Conservation (phyloP, 345 rosid species). For the Ceriops tagal region DNA sequence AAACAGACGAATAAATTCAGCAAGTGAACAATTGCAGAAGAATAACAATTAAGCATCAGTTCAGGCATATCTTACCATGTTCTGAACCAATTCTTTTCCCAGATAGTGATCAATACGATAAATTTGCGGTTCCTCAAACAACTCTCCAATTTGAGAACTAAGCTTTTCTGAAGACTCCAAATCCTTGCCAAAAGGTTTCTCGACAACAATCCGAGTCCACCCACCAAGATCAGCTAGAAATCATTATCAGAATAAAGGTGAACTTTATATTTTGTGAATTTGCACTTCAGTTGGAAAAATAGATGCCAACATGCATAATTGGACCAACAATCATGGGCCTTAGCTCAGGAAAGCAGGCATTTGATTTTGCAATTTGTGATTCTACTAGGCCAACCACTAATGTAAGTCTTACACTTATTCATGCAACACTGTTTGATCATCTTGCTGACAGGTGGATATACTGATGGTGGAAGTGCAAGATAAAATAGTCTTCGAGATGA, state of each 20-base stretch:
- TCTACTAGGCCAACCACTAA: background rate
- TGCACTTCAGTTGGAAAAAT: background rate
- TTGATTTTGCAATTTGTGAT: background rate
- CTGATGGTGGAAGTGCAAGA: conserved; percentile 95
- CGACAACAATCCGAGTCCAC: conserved; percentile 94
- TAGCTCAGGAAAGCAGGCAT: background rate
- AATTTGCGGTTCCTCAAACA: conserved; percentile 90
- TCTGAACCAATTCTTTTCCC: conserved; percentile 97
- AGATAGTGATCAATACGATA: conserved; percentile 94
- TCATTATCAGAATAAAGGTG: background rate
- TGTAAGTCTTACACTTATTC: conserved; percentile 68
- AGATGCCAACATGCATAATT: conserved; percentile 10
- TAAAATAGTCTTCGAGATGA: conserved; percentile 88
- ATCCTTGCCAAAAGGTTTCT: conserved; percentile 96
- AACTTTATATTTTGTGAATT: background rate
- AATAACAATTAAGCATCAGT: conserved; percentile 6
- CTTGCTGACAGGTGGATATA: conserved; percentile 86
- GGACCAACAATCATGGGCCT: background rate
- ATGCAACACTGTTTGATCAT: conserved; percentile 81
- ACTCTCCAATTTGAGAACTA: conserved; percentile 76
- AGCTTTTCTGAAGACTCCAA: conserved; percentile 78
- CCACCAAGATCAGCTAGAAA: conserved; percentile 86
- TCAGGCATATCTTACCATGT: conserved; percentile 56
- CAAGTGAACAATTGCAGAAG: conserved; percentile 6
- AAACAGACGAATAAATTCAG: conserved; percentile 23